Evolutionary conservation across 768 basidiomycete species (phyloP).

Genomic region (Imleria badia): DNA sequence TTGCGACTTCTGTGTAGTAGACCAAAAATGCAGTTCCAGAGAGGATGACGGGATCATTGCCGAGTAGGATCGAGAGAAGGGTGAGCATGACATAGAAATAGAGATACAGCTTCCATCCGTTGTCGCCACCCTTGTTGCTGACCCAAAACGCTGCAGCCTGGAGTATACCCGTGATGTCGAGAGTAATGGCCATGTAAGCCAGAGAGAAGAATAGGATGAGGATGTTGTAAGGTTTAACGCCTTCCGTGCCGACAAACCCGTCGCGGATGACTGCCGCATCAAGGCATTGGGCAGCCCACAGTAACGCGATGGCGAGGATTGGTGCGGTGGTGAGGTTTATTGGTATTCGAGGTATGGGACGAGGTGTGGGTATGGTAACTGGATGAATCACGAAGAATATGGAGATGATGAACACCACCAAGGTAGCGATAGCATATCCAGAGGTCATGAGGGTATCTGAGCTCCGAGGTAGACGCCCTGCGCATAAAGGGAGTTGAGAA

Average conservation of each 20-base stretch:
- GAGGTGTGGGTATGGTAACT: constrained; percentile 39
- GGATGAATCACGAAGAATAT: constrained; percentile 53
- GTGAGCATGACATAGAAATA: constrained; percentile 87
- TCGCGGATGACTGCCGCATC: constrained; percentile 50
- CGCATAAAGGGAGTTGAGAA: background rate
- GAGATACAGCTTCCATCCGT: constrained; percentile 70
- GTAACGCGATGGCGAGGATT: constrained; percentile 48
- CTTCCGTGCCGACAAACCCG: constrained; percentile 79
- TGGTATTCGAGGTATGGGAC: constrained; percentile 35
- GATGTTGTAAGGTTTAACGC: constrained; percentile 89
- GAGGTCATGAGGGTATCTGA: constrained; percentile 35
- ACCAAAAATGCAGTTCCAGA: constrained; percentile 89
- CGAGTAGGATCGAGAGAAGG: constrained; percentile 72
- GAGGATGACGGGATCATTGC: constrained; percentile 92
- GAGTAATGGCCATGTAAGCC: constrained; percentile 89
- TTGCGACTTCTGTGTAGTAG: constrained; percentile 71
- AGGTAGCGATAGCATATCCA: constrained; percentile 46
- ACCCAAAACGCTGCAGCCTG: constrained; percentile 89
- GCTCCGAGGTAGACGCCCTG: background rate
- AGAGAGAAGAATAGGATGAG: constrained; percentile 90
- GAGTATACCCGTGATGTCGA: constrained; percentile 87
- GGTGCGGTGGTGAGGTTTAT: constrained; percentile 56
- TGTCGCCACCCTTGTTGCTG: constrained; percentile 70
- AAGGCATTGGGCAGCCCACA: constrained; percentile 58
- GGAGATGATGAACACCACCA: constrained; percentile 53